Evolutionary conservation across 352 stramenopile species (phyloP), one percentile per base, ranked within the genome.

Genomic region (Globisporangium lucens): DNA sequence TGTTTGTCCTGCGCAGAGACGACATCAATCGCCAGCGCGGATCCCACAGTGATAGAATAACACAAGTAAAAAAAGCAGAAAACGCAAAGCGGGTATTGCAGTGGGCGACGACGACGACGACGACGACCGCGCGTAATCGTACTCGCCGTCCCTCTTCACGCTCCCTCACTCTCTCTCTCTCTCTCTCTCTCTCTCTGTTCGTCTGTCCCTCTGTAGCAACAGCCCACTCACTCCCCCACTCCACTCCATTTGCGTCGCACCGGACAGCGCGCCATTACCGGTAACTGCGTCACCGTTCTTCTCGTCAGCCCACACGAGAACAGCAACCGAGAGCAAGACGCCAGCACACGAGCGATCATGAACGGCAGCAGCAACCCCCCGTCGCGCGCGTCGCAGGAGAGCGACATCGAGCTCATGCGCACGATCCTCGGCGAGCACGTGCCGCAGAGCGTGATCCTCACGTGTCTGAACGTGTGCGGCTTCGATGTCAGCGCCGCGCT

Each of bases 391-490:
- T 69, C 77, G 38, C 77, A 80, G 66, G 82, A 83, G 66, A 85
- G 73, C 70, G 88, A 96, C 62, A 71, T 96, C 57, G 88, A 96
- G 53, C 77, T 96, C 59, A 96, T 96, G 83, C 88, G 86, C 63
- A 94, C 86, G 62, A 96, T 96, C 65, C 76, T 96, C 29, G 88
- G 88, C 41, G 88, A 96, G 64, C 82, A 94, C 62, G 88, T 96
- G 63, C 86, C 88, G 27, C 85, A 93, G 68, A 91, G 79, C 66
- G 85, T 94, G 55, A 93, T 96, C 67, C 75, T 96, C 24, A 82
- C 85, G 59, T 96, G 88, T 63, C 71, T 96, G 2, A 91, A 92
- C 73, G 85, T 86, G 22, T 94, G 86, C 66, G 75, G 70, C 58
- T 94, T 94, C 60, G 88, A 96, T 69, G 88, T 96, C 46, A 93